These are phyloP conservation scores for Aspergillus sp. DNA, from an alignment of 2,329 filamentous ascomycete genomes.

Conservation along the genomic window DNA sequence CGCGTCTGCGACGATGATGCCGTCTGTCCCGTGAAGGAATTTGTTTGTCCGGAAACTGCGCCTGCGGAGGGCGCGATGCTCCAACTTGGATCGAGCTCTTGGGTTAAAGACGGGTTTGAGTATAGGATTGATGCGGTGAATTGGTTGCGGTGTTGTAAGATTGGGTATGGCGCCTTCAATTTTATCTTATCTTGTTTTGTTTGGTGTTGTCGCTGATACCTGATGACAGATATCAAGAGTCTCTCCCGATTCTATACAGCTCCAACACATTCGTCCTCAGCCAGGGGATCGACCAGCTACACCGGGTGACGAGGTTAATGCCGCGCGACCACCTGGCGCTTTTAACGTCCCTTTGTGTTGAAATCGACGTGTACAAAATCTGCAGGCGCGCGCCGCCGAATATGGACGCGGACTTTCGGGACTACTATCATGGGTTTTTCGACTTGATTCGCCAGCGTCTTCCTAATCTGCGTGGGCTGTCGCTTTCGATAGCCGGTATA, in stretches of 20 bases:
- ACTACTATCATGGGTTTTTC: constrained; percentile 8
- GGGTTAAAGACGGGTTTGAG: constrained; percentile 9
- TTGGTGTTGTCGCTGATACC: no score
- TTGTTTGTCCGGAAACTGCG: constrained; percentile 11
- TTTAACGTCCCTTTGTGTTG: constrained; percentile 3
- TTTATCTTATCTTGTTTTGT: no score
- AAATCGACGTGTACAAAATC: constrained; percentile 12
- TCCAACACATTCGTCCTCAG: constrained; percentile 13
- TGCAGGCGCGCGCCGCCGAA: neutral
- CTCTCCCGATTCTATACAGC: neutral
- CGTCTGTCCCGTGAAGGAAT: constrained; percentile 5
- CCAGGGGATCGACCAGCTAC: constrained; percentile 13
- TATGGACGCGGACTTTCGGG: neutral
- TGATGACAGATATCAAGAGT: constrained; percentile 1
- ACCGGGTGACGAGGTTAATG: constrained; percentile 6
- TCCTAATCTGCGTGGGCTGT: neutral
- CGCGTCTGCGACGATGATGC: constrained; percentile 10
- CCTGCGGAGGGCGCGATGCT: constrained; percentile 11
- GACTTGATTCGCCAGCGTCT: neutral
- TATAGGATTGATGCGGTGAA: constrained; percentile 9
- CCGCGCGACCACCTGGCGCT: neutral
- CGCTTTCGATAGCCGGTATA: constrained; percentile 7
- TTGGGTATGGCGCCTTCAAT: neutral
- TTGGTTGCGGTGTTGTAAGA: constrained; percentile 10
- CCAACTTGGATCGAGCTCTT: constrained; percentile 1